Base-by-base conservation (phyloP, 306 rosid genomes). In the Carpinus fangiana region DNA sequence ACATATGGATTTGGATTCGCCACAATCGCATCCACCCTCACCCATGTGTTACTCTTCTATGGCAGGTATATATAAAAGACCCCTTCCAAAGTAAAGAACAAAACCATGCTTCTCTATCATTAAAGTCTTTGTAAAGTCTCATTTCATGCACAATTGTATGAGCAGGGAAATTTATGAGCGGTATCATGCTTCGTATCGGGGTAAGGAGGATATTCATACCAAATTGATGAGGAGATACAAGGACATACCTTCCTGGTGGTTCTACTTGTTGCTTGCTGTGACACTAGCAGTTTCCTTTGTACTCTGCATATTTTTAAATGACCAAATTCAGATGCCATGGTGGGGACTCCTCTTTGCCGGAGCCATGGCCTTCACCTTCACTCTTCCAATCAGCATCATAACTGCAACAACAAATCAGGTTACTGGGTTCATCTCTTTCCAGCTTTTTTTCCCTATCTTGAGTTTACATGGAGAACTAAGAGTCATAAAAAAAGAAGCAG, bases 331-430 rank as follows among this genome's bases (percentile, higher is more conserved):
- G 76, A 87, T 93, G 92, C 98, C 98, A 11, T 93, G 94, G 94
- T 93, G 98, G 96, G 96, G 96, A 47, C 94, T 93, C 70, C 56
- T 90, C 73, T 91, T 93, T 80, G 91, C 98, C 21, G 83, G 45
- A 75, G 87, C 64, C 34, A 73, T 93, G 51, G 96, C 96, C 73
- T 89, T 93, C 41, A 47, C 26, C 52, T 93, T 90, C 77, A 93
- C 98, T 52, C 98, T 93, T 45, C 98, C 98, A 7, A 82, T 93
- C 82, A 91, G 98, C 85, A 87, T 93, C 78, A 93, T 93, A 28
- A 90, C 96, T 41, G 98, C 98, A 65, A 93, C 98, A 78, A 93
- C 96, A 81, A 93, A 93, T 82, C 96, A 93, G 98, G 96, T 88
- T 41, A 67, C 6, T 55, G 16, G n/a, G 43, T 12, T 12, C 12